phyloP scores from a whole-genome alignment of 75 land plant species.

The Pseudotsuga menziesii region DNA sequence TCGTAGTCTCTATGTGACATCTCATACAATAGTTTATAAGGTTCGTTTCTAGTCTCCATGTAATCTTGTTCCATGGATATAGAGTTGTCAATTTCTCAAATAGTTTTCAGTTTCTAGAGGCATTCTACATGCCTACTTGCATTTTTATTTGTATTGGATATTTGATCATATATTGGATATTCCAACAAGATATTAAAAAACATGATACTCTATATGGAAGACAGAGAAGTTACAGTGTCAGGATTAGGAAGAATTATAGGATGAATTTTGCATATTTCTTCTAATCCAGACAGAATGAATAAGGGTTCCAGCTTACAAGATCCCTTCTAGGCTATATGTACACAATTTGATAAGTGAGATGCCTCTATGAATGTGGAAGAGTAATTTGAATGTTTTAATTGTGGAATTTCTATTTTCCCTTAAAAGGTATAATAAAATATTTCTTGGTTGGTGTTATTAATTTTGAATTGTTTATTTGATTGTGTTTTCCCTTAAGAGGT shows the following conservation, averaged over 20 bases:
- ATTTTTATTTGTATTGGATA: background rate
- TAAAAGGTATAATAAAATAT: too few relatives aligned
- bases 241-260: background rate
- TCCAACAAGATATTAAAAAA: background rate
- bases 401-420: background rate
- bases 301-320: conserved; percentile 1
- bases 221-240: background rate
- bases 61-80: background rate
- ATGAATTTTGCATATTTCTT: background rate
- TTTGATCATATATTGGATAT: background rate
- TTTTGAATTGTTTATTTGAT: background rate
- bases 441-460: background rate
- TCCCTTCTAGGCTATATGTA: background rate
- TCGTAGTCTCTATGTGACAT: conserved; percentile 66
- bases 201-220: background rate
- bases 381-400: background rate
- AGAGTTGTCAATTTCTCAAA: background rate
- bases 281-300: background rate
- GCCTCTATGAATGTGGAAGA: background rate
- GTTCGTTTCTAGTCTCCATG: conserved; percentile 21
- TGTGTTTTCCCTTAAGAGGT: background rate
- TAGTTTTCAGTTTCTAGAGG: background rate
- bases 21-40: conserved; percentile 74
- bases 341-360: background rate
- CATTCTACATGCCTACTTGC: background rate